phyloP scores from a whole-genome alignment of 2,329 filamentous ascomycete species.

The Alternaria tenuissima region DNA sequence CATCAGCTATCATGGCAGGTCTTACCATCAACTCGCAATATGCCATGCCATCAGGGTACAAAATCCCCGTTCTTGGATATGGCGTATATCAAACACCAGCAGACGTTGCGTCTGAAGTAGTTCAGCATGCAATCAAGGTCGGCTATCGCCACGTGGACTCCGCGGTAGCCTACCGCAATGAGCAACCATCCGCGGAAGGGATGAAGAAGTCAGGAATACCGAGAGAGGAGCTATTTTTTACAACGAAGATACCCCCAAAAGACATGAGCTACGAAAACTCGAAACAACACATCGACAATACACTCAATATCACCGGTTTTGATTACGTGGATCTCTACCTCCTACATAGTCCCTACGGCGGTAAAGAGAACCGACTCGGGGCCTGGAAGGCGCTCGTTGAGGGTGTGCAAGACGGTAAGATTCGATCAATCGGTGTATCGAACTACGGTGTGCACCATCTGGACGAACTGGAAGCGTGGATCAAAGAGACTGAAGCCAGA shows the following conservation, averaged over 20 bases:
- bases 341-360: constrained; percentile 63
- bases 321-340: constrained; percentile 74
- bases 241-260: constrained; percentile 73
- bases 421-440: constrained; percentile 62
- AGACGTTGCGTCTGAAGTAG: constrained; percentile 65
- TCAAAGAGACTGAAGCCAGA: constrained; percentile 69
- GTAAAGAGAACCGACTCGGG: constrained; percentile 58
- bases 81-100: constrained; percentile 62
- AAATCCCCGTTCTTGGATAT: constrained; percentile 68
- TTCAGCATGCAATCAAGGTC: constrained; percentile 64
- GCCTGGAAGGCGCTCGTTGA: constrained; percentile 65
- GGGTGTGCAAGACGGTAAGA: constrained; percentile 60
- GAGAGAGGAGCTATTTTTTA: constrained; percentile 71
- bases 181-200: constrained; percentile 71
- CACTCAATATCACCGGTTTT: constrained; percentile 63
- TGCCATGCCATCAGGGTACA: constrained; percentile 66
- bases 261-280: constrained; percentile 68
- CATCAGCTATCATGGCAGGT: constrained; percentile 51
- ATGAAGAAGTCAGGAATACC: constrained; percentile 64
- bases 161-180: constrained; percentile 72
- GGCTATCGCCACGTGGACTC: constrained; percentile 73
- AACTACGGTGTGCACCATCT: constrained; percentile 66
- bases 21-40: constrained; percentile 59
- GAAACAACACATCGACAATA: constrained; percentile 63
- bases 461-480: constrained; percentile 62